These are phyloP conservation scores for Cryptosporidium bovis DNA, from an alignment of 169 alveolate genomes.

Conservation along the genomic window DNA sequence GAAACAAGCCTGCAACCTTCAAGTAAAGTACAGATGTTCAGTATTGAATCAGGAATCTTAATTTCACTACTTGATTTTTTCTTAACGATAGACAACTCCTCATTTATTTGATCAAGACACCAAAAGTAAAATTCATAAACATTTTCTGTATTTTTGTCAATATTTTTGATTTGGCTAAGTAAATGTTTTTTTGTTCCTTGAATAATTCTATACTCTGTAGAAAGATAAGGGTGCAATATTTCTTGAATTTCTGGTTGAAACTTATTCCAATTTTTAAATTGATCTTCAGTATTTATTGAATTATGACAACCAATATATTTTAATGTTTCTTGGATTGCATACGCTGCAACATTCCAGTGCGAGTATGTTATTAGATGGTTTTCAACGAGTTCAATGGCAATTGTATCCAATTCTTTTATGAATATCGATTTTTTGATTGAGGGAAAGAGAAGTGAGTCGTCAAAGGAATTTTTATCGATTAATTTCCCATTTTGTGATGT, in stretches of 20 bases:
- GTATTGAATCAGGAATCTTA: constrained; percentile 22
- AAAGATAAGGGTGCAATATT: constrained; percentile 48
- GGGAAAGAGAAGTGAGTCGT: not conserved
- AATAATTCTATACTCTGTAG: constrained; percentile 60
- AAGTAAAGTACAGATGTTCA: constrained; percentile 23
- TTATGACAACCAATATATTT: constrained; percentile 67
- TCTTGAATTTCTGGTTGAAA: constrained; percentile 32
- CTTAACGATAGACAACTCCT: not conserved
- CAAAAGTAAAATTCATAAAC: constrained; percentile 72
- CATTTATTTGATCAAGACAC: constrained; percentile 52
- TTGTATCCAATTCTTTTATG: constrained; percentile 13
- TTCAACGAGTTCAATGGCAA: constrained; percentile 26
- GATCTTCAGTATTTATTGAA: not conserved
- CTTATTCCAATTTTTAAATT: constrained; percentile 10
- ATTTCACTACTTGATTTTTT: not conserved
- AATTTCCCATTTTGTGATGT: not conserved
- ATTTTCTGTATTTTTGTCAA: constrained; percentile 42
- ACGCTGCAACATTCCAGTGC: constrained; percentile 75
- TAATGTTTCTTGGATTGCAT: constrained; percentile 67
- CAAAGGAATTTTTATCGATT: not conserved
- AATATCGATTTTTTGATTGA: constrained; percentile 37
- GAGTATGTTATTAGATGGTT: constrained; percentile 54
- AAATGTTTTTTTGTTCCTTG: constrained; percentile 64
- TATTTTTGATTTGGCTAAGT: constrained; percentile 27
- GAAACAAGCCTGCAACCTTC: constrained; percentile 73